Percentiles rank a stretch among this genome's conserved stretches.
Conservation (phyloP, 371 early-diverging fungal genomes). For the Encephalitozoon intestinalis region DNA sequence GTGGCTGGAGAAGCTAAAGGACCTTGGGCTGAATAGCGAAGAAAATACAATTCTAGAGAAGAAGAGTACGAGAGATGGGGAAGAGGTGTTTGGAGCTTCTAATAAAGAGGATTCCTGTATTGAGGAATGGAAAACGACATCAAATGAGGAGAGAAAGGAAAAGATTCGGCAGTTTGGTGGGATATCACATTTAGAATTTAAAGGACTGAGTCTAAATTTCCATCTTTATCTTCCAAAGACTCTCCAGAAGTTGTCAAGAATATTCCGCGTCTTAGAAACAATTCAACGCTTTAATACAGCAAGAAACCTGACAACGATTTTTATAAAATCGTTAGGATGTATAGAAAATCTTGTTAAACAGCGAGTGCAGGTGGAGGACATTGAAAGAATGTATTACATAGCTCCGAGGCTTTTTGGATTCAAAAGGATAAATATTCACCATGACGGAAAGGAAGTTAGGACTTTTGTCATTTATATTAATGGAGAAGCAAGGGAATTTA, state of each 20-base stretch:
- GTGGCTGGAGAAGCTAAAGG: conserved; percentile 6
- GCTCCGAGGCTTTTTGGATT: conserved; percentile 10
- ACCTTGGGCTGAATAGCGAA: not conserved
- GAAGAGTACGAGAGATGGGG: not conserved
- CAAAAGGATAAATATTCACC: conserved; percentile 19
- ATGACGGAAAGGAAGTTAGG: conserved; percentile 21
- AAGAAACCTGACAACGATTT: conserved; percentile 30
- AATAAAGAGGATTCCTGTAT: not conserved
- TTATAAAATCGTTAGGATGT: conserved; percentile 17
- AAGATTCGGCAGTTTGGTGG: conserved; percentile 5
- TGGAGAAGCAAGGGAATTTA: conserved; percentile 7
- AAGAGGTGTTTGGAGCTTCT: not conserved
- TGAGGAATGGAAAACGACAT: not conserved
- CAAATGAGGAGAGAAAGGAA: not conserved
- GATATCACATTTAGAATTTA: not conserved
- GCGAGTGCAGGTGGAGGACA: conserved; percentile 11
- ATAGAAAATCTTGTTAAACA: conserved; percentile 42
- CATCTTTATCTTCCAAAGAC: conserved; percentile 26
- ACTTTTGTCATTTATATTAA: conserved; percentile 36
- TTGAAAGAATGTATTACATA: conserved; percentile 39
- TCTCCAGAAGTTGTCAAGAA: conserved; percentile 16
- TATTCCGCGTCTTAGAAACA: conserved; percentile 34
- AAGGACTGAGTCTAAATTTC: not conserved
- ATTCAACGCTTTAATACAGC: conserved; percentile 38
- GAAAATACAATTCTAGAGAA: not conserved